Evolutionary conservation across 163 green algal genomes (phyloP), one percentile per base, ranked within the genome.

Genomic region (Prototheca stagnorum): DNA sequence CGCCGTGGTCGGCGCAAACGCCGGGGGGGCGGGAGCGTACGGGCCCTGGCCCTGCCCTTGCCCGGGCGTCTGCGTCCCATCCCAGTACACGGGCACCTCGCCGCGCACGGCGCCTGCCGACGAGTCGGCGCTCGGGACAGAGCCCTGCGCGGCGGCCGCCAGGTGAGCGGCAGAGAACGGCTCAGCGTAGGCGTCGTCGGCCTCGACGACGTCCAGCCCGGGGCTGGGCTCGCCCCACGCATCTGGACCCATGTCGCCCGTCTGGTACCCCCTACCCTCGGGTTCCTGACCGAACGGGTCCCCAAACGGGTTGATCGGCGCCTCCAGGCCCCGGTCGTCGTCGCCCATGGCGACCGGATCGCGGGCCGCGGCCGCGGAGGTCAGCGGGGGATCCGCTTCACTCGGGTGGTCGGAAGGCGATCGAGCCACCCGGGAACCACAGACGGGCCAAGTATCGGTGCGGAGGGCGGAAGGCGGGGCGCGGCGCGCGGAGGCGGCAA

Each of bases 141-240:
- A 28, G 0, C 31, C 45, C n/a, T 62, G 25, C n/a, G 53, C 35
- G 20, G 39, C 46, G 7, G 53, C 59, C 3, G 47, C 50, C 24
- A 70, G 39, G 39, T 70, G 49, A 3, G 61, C 61, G 19, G 55
- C 46, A 3, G 55, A 62, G 47, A 70, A 70, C 33, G 61, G 61
- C 55, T 65, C 56, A 11, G 36, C 54, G 25, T 56, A 47, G 2
- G 35, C 41, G n/a, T 52, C 29, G 35, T 56, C 42, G 14, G 35
- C 42, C 4, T 9, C 24, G 14, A 49, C 15, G 11, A 6, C 42
- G 19, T 35, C 25, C 6, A 14, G 19, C 35, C 27, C 11, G 37
- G 28, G 23, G 11, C 19, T 5, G 16, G 28, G n/a, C 17, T 35
- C n/a, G n/a, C n/a, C n/a, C 28, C 39, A 47, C 34, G 47, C 34